Evolutionary conservation across 495 filamentous ascomycete genomes (phyloP).

Genomic region (Annulohypoxylon maeteangense): DNA sequence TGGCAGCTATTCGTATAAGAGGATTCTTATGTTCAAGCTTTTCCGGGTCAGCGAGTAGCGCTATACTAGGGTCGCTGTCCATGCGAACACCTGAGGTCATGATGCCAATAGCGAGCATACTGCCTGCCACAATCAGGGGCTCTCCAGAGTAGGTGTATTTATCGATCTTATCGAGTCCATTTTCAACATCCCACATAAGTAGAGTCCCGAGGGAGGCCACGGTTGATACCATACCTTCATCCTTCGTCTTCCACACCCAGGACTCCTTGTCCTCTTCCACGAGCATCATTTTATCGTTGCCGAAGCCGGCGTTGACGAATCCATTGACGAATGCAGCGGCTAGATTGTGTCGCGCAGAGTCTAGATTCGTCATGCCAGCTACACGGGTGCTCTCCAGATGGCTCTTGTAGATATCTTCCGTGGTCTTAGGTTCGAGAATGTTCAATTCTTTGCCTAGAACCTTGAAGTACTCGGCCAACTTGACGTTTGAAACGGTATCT

Average conservation of each 20-base stretch:
- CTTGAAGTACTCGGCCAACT: constrained; percentile 91
- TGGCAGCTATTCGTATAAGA: constrained; percentile 78
- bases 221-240: constrained; percentile 96
- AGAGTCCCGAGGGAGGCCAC: constrained; percentile 92
- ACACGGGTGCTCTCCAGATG: constrained; percentile 95
- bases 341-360: constrained; percentile 94
- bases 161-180: constrained; percentile 89
- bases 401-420: constrained; percentile 99
- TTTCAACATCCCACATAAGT: constrained; percentile 89
- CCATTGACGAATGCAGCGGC: constrained; percentile 96
- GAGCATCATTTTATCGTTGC: constrained; percentile 97
- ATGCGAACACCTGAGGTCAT: constrained; percentile 90
- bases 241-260: constrained; percentile 99
- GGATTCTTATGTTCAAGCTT: constrained; percentile 80
- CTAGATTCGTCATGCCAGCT: constrained; percentile 90
- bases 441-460: constrained; percentile 94
- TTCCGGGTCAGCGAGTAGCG: constrained; percentile 80
- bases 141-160: constrained; percentile 88
- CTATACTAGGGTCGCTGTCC: constrained; percentile 87
- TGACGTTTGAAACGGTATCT: constrained; percentile 87
- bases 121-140: constrained; percentile 88
- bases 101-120: constrained; percentile 89
- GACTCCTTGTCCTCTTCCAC: constrained; percentile 80
- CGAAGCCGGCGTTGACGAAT: constrained; percentile 95
- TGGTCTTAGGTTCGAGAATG: constrained; percentile 94